Percentiles rank a stretch among this genome's conserved stretches.
Evolutionary conservation across 2,329 filamentous ascomycete genomes (phyloP).

Genomic region (Neoarthrinium moseri): DNA sequence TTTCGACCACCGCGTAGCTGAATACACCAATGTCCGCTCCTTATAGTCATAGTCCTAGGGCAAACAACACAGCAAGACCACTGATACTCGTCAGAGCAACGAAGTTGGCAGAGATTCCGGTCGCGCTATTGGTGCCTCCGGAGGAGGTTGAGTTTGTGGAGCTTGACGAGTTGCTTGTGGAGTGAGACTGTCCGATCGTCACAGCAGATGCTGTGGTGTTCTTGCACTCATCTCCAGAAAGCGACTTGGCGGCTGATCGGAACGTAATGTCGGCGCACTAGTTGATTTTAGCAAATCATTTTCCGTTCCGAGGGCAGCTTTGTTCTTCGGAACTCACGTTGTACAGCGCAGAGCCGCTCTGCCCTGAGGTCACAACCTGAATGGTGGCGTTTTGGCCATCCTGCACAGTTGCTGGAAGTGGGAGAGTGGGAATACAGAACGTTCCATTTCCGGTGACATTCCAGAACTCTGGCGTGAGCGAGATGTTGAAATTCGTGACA

Average conservation of each 20-base stretch:
- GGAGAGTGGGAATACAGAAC: constrained; percentile 64
- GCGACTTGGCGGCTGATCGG: constrained; percentile 45
- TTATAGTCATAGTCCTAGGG: constrained; percentile 34
- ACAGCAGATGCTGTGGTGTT: constrained; percentile 54
- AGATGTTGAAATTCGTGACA: constrained; percentile 66
- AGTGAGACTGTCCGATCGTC: constrained; percentile 19
- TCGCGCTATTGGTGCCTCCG: constrained; percentile 15
- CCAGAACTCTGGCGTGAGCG: constrained; percentile 58
- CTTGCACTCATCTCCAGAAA: constrained; percentile 50
- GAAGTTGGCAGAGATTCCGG: constrained; percentile 17
- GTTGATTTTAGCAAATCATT: no score
- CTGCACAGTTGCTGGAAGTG: constrained; percentile 48
- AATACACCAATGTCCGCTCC: no score
- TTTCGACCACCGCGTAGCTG: no score
- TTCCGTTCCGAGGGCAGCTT: no score
- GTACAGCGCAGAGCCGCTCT: constrained; percentile 61
- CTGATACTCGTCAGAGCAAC: constrained; percentile 32
- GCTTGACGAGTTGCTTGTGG: not conserved
- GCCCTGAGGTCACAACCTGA: constrained; percentile 66
- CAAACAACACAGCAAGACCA: constrained; percentile 37
- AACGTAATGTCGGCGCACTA: constrained; percentile 78
- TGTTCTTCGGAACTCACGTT: constrained; percentile 55
- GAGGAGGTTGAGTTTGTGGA: constrained; percentile 3
- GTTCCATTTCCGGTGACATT: constrained; percentile 60
- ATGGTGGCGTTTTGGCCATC: constrained; percentile 66